Evolutionary conservation across 176 grass and related monocot species (phyloP).

Genomic region (Luzula sylvatica): DNA sequence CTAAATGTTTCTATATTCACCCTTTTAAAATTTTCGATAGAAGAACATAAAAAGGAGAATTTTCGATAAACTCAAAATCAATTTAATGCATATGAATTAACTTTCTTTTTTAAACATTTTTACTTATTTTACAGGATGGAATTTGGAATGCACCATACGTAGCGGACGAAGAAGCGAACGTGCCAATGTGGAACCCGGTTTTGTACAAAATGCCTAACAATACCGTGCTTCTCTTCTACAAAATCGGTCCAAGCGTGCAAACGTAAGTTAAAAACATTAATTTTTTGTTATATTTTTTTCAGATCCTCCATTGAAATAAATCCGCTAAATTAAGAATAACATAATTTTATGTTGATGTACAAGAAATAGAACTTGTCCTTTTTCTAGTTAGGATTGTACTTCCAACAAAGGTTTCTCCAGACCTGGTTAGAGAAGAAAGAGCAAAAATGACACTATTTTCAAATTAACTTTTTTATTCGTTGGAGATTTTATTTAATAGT

Average conservation of each 20-base stretch:
- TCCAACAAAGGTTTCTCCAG: no score
- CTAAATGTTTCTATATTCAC: no score
- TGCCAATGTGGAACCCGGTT: conserved; percentile 38
- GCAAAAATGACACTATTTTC: no score
- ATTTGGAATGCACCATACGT: conserved; percentile 21
- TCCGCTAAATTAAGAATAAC: neutral
- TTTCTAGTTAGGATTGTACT: no score
- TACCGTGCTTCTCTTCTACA: conserved; percentile 31
- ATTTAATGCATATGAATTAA: no score
- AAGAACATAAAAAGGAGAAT: no score
- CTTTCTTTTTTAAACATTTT: neutral
- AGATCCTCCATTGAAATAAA: neutral
- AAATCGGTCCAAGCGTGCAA: conserved; percentile 24
- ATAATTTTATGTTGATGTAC: no score
- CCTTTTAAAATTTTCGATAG: no score
- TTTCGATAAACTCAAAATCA: no score
- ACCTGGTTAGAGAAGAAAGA: no score
- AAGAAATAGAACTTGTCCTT: neutral
- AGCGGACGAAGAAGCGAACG: conserved; percentile 13
- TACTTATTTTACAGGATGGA: conserved; percentile 15
- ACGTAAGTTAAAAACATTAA: conserved; percentile 7
- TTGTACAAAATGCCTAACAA: conserved; percentile 23
- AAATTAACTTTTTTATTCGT: no score
- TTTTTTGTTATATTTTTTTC: neutral
- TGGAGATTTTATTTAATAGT: no score